Base-by-base conservation (phyloP, 2,329 filamentous ascomycete genomes). In the Endoconidiophora laricicola region DNA sequence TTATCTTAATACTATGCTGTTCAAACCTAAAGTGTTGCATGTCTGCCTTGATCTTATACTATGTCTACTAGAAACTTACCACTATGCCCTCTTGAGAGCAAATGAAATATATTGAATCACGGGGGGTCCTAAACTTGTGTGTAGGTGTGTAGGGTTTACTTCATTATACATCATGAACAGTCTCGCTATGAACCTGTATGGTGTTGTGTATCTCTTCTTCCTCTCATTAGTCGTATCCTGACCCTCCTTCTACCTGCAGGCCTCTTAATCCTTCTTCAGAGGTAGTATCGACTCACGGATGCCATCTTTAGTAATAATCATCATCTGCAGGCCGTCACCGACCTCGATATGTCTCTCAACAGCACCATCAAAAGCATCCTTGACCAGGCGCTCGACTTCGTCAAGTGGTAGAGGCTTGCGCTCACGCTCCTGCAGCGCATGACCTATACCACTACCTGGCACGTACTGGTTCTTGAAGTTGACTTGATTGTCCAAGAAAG, bases 401-500 rank as follows among this genome's bases (percentile, higher is more conserved):
- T 74, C 68, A 60, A 78, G 73, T 24, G 80, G 72, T 61, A 96
- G 69, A 47, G 85, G 83, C 60, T 79, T 71, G 54, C 76, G 73
- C 63, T 79, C 73, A 58, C 81, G 75, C 66, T 83, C 76, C 69
- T 83, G 69, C 59, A 95, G 69, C 49, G 80, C 81, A 66, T 94
- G 84, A 41, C 90, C 90, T 54, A 77, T 75, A 52, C 86, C 87
- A 59, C 84, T 90, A 44, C 82, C 85, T 9, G 90, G 87, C 50
- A 91, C 74, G 64, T 94, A 94, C 71, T 95, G 90, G 66, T 98
- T 98, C 77, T 95, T 98, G 74, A 90, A 90, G 71, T 96, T 96
- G 71, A 98, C 91, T 69, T 98, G 93, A 66, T 98, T 98, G 67
- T 98, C 91, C 61, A 98, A 69, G 74, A 98, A 98, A 1, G 91